These are phyloP conservation scores for Tolypocladium amazonense DNA, from an alignment of 2,329 filamentous ascomycete species.

Conservation along the genomic window DNA sequence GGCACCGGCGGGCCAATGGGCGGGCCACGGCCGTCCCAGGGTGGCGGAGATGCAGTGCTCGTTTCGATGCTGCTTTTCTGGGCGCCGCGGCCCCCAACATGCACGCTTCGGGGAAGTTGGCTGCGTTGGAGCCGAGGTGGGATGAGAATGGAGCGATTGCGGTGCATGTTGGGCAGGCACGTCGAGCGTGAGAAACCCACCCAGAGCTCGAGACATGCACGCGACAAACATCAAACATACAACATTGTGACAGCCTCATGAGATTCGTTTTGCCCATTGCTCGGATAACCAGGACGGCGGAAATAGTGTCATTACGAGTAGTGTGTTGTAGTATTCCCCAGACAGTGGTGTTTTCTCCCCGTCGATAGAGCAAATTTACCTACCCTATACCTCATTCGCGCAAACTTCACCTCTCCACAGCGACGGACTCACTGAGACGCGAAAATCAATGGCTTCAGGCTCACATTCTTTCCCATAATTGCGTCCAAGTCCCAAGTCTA, in stretches of 20 bases:
- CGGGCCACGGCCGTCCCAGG: neutral
- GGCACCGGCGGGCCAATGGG: neutral
- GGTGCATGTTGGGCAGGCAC: neutral
- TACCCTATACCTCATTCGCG: neutral
- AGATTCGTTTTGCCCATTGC: no score
- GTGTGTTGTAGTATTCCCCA: no score
- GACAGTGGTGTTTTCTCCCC: no score
- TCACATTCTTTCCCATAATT: neutral
- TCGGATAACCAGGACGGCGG: no score
- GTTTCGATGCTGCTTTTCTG: neutral
- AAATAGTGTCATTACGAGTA: neutral
- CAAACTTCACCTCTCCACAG: neutral
- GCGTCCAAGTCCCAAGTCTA: neutral
- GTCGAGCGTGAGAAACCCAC: neutral
- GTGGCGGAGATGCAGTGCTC: no score
- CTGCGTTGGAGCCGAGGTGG: neutral
- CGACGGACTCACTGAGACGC: neutral
- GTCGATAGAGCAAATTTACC: no score
- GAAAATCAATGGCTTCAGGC: neutral
- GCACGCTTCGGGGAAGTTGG: neutral
- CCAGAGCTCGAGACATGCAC: neutral
- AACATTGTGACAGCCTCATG: no score
- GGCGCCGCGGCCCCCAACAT: neutral
- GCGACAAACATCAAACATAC: neutral
- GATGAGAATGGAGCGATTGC: no score